These are phyloP conservation scores for Zychaea mexicana DNA, from an alignment of 371 early-diverging fungal genomes.

Conservation along the genomic window DNA sequence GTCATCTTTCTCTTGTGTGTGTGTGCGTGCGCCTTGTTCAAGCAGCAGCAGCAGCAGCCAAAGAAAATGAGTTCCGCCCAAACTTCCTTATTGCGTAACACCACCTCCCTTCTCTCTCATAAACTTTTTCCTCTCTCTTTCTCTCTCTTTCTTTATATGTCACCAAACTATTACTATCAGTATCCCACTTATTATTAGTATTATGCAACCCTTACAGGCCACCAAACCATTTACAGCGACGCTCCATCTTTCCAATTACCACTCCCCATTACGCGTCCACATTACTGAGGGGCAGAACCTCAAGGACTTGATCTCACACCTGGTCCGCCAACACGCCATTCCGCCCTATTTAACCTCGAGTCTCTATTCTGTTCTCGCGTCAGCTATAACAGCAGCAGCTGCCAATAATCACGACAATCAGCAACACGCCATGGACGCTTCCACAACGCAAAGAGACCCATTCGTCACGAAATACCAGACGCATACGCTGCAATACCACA, in stretches of 20 bases:
- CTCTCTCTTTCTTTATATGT: too few species aligned
- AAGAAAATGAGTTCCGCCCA: too few species aligned
- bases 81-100: too few species aligned
- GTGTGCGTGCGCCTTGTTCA: too few species aligned
- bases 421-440: too few species aligned
- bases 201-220: slow-evolving; percentile 9
- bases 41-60: too few species aligned
- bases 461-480: slow-evolving; percentile 43
- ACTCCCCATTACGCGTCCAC: slow-evolving; percentile 2
- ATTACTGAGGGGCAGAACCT: slow-evolving; percentile 2
- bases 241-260: background rate
- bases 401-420: background rate
- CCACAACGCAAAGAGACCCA: too few species aligned
- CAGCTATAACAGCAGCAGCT: background rate
- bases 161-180: too few species aligned
- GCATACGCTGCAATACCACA: slow-evolving; percentile 48
- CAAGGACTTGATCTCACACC: slow-evolving; percentile 36
- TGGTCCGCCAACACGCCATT: slow-evolving; percentile 33
- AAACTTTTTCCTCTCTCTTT: too few species aligned
- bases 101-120: too few species aligned
- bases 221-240: background rate
- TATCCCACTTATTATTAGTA: background rate
- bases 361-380: slow-evolving; percentile 37
- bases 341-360: slow-evolving; percentile 47
- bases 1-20: too few species aligned